Percentiles rank a stretch among this genome's conserved stretches.
Conservation (phyloP, 1,284 basidiomycete species). For the Takashimella koratensis region DNA sequence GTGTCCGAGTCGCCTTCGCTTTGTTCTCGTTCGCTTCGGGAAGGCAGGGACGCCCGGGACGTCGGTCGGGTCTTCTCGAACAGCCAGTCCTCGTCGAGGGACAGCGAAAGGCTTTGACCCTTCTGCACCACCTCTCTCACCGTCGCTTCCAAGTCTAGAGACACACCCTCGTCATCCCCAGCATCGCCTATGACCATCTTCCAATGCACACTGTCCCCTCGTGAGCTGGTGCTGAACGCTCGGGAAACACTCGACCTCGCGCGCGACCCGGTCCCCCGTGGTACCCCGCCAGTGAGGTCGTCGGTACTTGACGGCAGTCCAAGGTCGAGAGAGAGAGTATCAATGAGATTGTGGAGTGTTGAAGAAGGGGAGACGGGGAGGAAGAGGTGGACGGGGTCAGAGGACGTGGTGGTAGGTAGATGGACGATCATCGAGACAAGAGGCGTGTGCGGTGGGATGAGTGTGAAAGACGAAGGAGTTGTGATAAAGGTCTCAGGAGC, state of each 20-base stretch:
- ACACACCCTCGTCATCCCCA: neutral
- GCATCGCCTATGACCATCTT: conserved; percentile 2
- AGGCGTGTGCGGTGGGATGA: conserved; percentile 13
- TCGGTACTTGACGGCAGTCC: conserved; percentile 15
- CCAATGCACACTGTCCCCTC: conserved; percentile 5
- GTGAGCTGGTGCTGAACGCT: conserved; percentile 1
- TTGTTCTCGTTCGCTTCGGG: neutral
- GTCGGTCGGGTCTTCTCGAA: conserved; percentile 12
- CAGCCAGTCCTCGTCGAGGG: conserved; percentile 22
- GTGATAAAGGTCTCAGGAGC: neutral
- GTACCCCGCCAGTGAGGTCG: conserved; percentile 11
- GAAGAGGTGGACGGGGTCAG: conserved; percentile 5
- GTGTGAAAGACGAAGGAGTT: conserved; percentile 1
- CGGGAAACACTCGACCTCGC: neutral
- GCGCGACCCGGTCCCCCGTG: conserved; percentile 4
- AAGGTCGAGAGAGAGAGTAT: conserved; percentile 9
- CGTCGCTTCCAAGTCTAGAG: neutral
- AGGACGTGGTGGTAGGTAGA: conserved; percentile 18
- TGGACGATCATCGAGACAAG: conserved; percentile 6
- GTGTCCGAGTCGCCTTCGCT: conserved; percentile 11
- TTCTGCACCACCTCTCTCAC: neutral
- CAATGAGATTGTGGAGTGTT: conserved; percentile 11
- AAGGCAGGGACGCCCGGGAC: neutral
- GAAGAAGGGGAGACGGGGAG: conserved; percentile 6
- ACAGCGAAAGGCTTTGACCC: conserved; percentile 2